Base-by-base conservation (phyloP, 192 early-diverging fungal species). In the Coemansia sp. region DNA sequence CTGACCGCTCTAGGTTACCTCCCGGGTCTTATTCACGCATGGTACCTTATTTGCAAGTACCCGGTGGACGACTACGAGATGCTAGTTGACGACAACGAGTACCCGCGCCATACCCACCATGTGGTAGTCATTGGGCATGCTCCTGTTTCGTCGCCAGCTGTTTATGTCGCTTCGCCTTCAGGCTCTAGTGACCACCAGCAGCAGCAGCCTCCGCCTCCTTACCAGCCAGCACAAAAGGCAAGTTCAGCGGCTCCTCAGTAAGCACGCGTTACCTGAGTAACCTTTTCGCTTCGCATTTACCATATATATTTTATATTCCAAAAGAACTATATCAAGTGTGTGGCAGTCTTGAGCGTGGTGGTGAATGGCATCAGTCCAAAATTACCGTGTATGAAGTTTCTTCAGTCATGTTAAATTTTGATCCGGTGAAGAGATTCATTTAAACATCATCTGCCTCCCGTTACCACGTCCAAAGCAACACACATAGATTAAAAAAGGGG, bases 1-100 rank as follows among this genome's bases (percentile, higher is more conserved):
- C 77, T 93, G 71, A 90, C 89, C 2, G 64, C 79, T 22, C 81
- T 92, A 32, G 91, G 88, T 36, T 88, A 77, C 63, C 73, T 92
- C 38, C 88, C 88, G 1, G 89, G 89, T 56, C 83, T 88, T 38
- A 83, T 89, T 50, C 87, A 87, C 68, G 84, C 84, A 18, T 86
- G 81, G 72, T 88, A 88, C 46, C 81, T 88, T 42, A 80, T 88
- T n/a, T 80, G 81, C 68, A 88, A 73, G 71, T 74, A 73, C 62
- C 77, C 77, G 9, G 41, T 53, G 10, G 55, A 74, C 24, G 77
- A 80, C 36, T 80, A 80, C 58, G 70, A 74, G 63, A 72, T 80
- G 70, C 70, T 80, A 22, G 60, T 73, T 14, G 76, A 80, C 41
- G 70, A 74, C 37, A 67, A 70, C 39, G 76, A 63, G 41, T 55